phyloP scores from a whole-genome alignment of 495 filamentous ascomycete genomes.

The Neurospora sp. region DNA sequence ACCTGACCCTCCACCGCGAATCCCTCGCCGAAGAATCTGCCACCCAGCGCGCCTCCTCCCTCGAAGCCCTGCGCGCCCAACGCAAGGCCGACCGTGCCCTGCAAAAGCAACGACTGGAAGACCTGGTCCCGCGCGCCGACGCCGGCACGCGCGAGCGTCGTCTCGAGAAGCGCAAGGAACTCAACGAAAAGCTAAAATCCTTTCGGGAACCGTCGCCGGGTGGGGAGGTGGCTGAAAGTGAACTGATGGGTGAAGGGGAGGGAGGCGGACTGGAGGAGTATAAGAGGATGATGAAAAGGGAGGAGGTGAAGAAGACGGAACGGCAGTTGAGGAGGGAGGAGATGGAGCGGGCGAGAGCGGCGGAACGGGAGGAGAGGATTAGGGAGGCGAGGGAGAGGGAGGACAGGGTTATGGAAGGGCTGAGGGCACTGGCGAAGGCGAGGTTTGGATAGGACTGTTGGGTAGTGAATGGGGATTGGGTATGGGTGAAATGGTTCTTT shows the following conservation, averaged over 20 bases:
- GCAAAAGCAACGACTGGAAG: constrained; percentile 60
- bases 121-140: constrained; percentile 74
- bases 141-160: constrained; percentile 74
- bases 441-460: constrained; percentile 37
- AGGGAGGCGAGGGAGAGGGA: constrained; percentile 47
- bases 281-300: constrained; percentile 41
- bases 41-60: constrained; percentile 23
- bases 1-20: constrained; percentile 55
- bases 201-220: constrained; percentile 52
- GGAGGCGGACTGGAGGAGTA: constrained; percentile 38
- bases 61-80: constrained; percentile 46
- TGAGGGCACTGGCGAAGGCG: constrained; percentile 49
- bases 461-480: not conserved
- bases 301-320: constrained; percentile 54
- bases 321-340: constrained; percentile 57
- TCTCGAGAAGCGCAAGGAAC: constrained; percentile 63
- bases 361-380: constrained; percentile 55
- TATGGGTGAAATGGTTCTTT: not conserved
- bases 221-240: constrained; percentile 46
- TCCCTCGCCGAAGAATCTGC: constrained; percentile 37
- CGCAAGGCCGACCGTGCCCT: constrained; percentile 51
- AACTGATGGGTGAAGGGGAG: constrained; percentile 54
- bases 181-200: constrained; percentile 45
- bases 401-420: constrained; percentile 55
- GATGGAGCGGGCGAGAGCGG: constrained; percentile 44